Evolutionary conservation across 163 green algal species (phyloP).

Genomic region (Chloromonas sp.): DNA sequence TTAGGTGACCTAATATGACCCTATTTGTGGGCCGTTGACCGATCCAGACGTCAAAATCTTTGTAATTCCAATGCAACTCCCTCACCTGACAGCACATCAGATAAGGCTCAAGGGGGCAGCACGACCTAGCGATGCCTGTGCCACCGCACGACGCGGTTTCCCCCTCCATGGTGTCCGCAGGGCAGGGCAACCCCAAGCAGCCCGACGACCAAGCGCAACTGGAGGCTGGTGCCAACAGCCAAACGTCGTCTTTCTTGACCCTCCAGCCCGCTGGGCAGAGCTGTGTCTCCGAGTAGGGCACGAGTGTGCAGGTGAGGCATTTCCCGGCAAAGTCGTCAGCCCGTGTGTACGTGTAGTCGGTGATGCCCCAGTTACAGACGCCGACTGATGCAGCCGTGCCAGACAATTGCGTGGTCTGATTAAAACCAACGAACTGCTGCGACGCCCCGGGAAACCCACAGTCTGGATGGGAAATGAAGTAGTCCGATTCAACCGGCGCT

Average conservation of each 20-base stretch:
- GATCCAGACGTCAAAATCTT: too few relatives aligned
- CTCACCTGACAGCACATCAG: slow-evolving; percentile 18
- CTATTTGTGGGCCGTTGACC: too few relatives aligned
- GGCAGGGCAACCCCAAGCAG: slow-evolving; percentile 9
- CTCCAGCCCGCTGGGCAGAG: neutral
- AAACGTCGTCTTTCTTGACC: slow-evolving; percentile 6
- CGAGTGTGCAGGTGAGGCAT: slow-evolving; percentile 22
- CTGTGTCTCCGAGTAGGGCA: slow-evolving; percentile 1
- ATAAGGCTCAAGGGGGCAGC: slow-evolving; percentile 17
- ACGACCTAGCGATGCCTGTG: neutral
- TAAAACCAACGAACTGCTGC: neutral
- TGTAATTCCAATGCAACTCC: too few relatives aligned
- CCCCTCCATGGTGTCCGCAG: slow-evolving; percentile 4
- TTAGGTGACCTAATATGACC: too few relatives aligned
- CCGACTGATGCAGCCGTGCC: neutral
- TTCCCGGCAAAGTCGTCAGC: slow-evolving; percentile 1
- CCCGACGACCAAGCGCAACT: slow-evolving; percentile 12
- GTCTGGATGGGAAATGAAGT: neutral
- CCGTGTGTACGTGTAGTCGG: neutral
- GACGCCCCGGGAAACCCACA: neutral
- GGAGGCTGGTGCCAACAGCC: slow-evolving; percentile 8
- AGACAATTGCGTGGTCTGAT: neutral
- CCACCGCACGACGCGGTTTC: slow-evolving; percentile 6
- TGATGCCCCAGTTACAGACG: slow-evolving; percentile 7
- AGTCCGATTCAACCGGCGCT: neutral